Percentiles rank a stretch among this genome's conserved stretches.
These are phyloP conservation scores for Linderina pennispora DNA, from an alignment of 192 early-diverging fungal species.

Conservation along the genomic window DNA sequence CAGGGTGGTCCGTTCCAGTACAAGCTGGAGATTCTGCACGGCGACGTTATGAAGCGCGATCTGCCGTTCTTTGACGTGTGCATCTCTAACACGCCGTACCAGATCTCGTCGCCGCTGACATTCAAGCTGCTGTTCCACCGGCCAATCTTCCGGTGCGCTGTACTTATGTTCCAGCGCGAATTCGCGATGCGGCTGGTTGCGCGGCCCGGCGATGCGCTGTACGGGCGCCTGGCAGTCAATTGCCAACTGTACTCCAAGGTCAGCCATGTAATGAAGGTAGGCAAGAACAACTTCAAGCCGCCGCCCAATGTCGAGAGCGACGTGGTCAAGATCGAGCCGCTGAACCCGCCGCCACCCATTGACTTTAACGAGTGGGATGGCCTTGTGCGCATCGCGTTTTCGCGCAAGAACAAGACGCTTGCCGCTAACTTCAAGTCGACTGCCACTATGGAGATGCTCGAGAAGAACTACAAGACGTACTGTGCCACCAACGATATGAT, in stretches of 20 bases:
- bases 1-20: conserved; percentile 65
- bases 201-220: conserved; percentile 87
- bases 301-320: conserved; percentile 94
- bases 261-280: conserved; percentile 95
- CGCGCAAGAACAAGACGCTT: conserved; percentile 91
- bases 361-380: conserved; percentile 98
- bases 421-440: conserved; percentile 86
- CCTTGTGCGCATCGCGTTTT: conserved; percentile 86
- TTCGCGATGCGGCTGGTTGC: conserved; percentile 94
- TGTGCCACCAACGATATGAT: conserved; percentile 77
- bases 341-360: conserved; percentile 90
- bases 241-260: conserved; percentile 93
- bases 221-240: conserved; percentile 89
- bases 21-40: conserved; percentile 87
- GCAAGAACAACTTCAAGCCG: conserved; percentile 96
- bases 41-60: conserved; percentile 96
- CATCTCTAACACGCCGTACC: conserved; percentile 96
- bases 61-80: conserved; percentile 98
- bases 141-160: conserved; percentile 83
- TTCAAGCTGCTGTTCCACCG: conserved; percentile 96
- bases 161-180: conserved; percentile 99
- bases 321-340: conserved; percentile 91
- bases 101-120: conserved; percentile 91
- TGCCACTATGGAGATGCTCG: conserved; percentile 82
- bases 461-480: conserved; percentile 94